Percentiles rank a stretch among this genome's conserved stretches.
These are phyloP conservation scores for Plasmodiophora brassicae DNA, from an alignment of 208 protist genomes.

Conservation along the genomic window DNA sequence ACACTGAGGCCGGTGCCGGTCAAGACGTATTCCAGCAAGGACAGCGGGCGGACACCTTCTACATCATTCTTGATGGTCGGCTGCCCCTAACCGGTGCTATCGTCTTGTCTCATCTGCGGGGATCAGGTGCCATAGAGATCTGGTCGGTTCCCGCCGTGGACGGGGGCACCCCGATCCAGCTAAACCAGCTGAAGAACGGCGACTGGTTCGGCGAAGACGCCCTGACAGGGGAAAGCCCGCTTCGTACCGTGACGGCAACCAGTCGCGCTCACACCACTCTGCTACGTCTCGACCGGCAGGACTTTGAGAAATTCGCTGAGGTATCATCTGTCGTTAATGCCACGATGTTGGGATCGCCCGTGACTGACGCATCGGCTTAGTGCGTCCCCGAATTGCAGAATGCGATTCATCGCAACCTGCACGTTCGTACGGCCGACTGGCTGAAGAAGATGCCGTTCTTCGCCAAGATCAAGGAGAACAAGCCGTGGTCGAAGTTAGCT, in stretches of 20 bases:
- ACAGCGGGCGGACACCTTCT: not conserved
- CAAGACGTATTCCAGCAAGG: constrained; percentile 29
- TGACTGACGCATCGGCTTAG: not conserved
- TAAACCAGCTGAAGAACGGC: not conserved
- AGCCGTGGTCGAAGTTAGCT: constrained; percentile 13
- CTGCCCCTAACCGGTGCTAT: too few relatives aligned
- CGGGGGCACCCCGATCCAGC: not conserved
- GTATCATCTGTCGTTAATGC: not conserved
- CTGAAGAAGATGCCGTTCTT: not conserved
- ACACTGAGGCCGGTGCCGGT: not conserved
- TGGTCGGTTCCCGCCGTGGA: too few relatives aligned
- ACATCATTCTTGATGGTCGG: constrained; percentile 5
- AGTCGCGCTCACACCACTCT: not conserved
- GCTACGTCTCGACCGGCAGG: not conserved
- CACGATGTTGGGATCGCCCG: too few relatives aligned
- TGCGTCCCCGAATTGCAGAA: not conserved
- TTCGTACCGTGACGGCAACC: not conserved
- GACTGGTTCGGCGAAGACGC: constrained; percentile 23
- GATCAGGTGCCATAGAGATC: too few relatives aligned
- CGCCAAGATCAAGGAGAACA: constrained; percentile 22
- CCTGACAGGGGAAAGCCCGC: not conserved
- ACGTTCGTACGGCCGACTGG: not conserved
- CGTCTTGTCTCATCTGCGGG: too few relatives aligned
- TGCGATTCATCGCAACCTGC: not conserved
- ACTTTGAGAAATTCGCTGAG: not conserved